Conservation (phyloP, 2,329 filamentous ascomycete genomes). For the Daldinia sp. region DNA sequence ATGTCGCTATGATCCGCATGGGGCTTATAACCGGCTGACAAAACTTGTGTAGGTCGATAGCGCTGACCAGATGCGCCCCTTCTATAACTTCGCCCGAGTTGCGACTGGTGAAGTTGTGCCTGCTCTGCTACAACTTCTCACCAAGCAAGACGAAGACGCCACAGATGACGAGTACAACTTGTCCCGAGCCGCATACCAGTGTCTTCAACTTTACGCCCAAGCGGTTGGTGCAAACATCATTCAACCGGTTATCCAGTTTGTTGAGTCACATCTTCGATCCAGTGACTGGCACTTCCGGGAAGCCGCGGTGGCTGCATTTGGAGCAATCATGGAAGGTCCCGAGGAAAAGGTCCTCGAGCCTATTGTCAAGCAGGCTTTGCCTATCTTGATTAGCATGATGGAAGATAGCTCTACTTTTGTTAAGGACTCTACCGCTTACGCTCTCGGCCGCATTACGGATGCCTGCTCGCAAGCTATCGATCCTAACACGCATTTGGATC, state of each 20-base stretch:
- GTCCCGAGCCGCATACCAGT: constrained; percentile 94
- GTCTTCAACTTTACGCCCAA: constrained; percentile 92
- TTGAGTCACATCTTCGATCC: constrained; percentile 86
- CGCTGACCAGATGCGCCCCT: constrained; percentile 84
- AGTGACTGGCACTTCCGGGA: constrained; percentile 97
- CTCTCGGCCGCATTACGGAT: constrained; percentile 94
- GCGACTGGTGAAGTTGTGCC: constrained; percentile 94
- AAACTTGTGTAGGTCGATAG: constrained; percentile 65
- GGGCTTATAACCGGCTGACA: constrained; percentile 18
- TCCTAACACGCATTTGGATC: constrained; percentile 79
- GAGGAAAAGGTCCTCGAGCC: constrained; percentile 92
- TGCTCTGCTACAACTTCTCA: constrained; percentile 85
- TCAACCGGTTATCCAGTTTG: constrained; percentile 85
- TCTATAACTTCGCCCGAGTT: constrained; percentile 95
- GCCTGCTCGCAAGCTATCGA: constrained; percentile 92
- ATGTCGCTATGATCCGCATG: constrained; percentile 42
- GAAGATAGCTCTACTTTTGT: constrained; percentile 89
- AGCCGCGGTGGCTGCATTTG: constrained; percentile 95
- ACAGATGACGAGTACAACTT: constrained; percentile 97
- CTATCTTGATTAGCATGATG: constrained; percentile 91
- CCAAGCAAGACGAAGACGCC: constrained; percentile 97
- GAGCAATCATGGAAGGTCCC: constrained; percentile 98
- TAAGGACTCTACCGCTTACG: constrained; percentile 94
- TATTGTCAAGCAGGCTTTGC: constrained; percentile 93
- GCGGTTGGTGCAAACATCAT: constrained; percentile 87